Evolutionary conservation across 2,329 filamentous ascomycete species (phyloP), one percentile per base, ranked within the genome.

Genomic region (Drechslerella dactyloides): DNA sequence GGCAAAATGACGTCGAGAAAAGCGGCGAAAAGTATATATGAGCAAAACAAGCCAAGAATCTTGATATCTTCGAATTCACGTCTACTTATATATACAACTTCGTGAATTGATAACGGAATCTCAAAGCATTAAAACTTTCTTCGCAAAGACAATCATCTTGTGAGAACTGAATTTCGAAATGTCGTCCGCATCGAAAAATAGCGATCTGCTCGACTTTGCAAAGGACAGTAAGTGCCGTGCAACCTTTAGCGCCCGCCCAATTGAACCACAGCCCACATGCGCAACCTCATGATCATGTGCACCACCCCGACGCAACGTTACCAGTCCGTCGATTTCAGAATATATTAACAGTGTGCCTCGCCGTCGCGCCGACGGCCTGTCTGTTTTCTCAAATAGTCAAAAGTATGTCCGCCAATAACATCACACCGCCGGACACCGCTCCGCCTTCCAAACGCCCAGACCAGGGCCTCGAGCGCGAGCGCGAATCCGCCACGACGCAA

Each of bases 1-100:
- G 57, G 64, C 64, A 69, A n/a, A 48, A 62, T 69, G 64, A 69
- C 64, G 57, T 69, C 57, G 57, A 50, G 27, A 13, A 23, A 23
- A 21, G 23, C 17, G 52, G 15, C 33, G 11, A 35, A 6, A 17
- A 10, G 10, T 35, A 11, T n/a, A n/a, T n/a, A n/a, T n/a, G n/a
- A n/a, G n/a, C n/a, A n/a, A n/a, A n/a, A n/a, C n/a, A n/a, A n/a
- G 27, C 27, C 27, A 33, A 4, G 27, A 33, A 33, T 8, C 3
- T 33, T 4, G 3, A 33, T 33, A 33, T 8, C 3, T 8, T 33
- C 4, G 27, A 33, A 8, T 33, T 3, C 27, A 8, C 27, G 27
- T 33, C 27, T 33, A 33, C 27, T 4, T 33, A 33, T 3, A n/a
- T n/a, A n/a, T n/a, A n/a, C n/a, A n/a, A n/a, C n/a, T n/a, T n/a